phyloP scores from a whole-genome alignment of 164 flowering plant genomes.

The Berberis vulgaris region DNA sequence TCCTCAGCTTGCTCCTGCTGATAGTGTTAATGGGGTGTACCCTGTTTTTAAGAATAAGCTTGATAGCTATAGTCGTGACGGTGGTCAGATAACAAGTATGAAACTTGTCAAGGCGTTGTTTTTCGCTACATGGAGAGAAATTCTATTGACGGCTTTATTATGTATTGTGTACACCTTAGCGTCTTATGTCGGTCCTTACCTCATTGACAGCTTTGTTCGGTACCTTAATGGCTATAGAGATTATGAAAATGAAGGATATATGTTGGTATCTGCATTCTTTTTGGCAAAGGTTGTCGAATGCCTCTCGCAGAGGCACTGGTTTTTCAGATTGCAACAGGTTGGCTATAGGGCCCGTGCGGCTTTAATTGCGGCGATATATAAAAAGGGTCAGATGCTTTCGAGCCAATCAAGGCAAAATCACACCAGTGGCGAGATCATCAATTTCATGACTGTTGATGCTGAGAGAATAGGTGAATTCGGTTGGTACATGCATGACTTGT shows the following conservation, averaged over 20 bases:
- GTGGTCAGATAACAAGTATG: constrained; percentile 4
- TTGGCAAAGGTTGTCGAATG: constrained; percentile 13
- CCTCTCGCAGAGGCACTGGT: constrained; percentile 16
- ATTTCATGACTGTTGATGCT: constrained; percentile 47
- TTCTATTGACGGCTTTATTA: constrained; percentile 4
- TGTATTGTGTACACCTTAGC: constrained; percentile 5
- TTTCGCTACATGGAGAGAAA: constrained; percentile 13
- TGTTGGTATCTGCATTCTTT: constrained; percentile 13
- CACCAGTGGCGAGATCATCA: constrained; percentile 46
- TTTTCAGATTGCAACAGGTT: constrained; percentile 9
- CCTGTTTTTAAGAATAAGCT: constrained; percentile 34
- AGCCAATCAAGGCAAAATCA: constrained; percentile 16
- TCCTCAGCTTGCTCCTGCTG: constrained; percentile 42
- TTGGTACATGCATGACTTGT: constrained; percentile 38
- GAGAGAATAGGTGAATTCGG: constrained; percentile 33
- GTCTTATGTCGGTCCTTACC: constrained; percentile 17
- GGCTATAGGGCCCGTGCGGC: constrained; percentile 9
- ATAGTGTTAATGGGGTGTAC: constrained; percentile 36
- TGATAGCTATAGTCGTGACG: constrained; percentile 18
- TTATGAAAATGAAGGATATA: constrained; percentile 15
- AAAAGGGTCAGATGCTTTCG: constrained; percentile 12
- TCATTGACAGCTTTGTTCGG: constrained; percentile 12
- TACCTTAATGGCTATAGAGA: constrained; percentile 15
- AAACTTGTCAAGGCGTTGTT: constrained; percentile 17
- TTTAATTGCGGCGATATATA: constrained; percentile 5